These are phyloP conservation scores for Apostasia ramifera DNA, from an alignment of 106 monocot species.

Conservation along the genomic window DNA sequence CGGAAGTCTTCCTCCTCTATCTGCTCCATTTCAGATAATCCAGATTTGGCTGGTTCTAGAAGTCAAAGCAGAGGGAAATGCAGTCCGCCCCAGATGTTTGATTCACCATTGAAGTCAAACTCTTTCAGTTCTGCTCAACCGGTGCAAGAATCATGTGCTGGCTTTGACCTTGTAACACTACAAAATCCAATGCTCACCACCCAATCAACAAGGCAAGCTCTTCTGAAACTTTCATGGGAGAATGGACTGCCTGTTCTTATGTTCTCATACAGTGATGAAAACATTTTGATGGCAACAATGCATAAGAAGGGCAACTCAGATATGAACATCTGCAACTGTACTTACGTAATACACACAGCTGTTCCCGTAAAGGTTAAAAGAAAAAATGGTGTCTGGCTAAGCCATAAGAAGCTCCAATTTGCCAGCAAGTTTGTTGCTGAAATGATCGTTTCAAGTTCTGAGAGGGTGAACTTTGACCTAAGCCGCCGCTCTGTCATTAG, in stretches of 20 bases:
- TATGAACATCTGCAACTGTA: slow-evolving; percentile 29
- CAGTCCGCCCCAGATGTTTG: slow-evolving; percentile 3
- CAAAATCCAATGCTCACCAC: not conserved
- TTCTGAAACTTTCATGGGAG: slow-evolving; percentile 79
- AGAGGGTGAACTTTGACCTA: slow-evolving; percentile 2
- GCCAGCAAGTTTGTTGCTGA: slow-evolving; percentile 53
- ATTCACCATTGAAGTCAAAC: not conserved
- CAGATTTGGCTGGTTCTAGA: not conserved
- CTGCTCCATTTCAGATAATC: not conserved
- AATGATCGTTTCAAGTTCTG: slow-evolving; percentile 47
- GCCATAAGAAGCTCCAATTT: slow-evolving; percentile 42
- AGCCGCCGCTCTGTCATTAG: slow-evolving; percentile 16
- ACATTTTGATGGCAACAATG: slow-evolving; percentile 70
- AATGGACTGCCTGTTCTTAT: slow-evolving; percentile 69
- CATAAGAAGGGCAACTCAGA: slow-evolving; percentile 21
- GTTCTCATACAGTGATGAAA: slow-evolving; percentile 58
- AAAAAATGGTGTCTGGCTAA: slow-evolving; percentile 59
- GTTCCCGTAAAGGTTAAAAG: slow-evolving; percentile 57
- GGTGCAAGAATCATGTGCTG: not conserved
- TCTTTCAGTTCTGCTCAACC: slow-evolving; percentile 1
- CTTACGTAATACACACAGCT: slow-evolving; percentile 61
- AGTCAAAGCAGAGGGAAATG: slow-evolving; percentile 3
- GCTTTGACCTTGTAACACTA: not conserved
- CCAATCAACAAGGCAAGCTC: slow-evolving; percentile 42
- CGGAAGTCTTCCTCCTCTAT: slow-evolving; percentile 26